Conservation (phyloP, 192 early-diverging fungal species). For the Dispira simplex region DNA sequence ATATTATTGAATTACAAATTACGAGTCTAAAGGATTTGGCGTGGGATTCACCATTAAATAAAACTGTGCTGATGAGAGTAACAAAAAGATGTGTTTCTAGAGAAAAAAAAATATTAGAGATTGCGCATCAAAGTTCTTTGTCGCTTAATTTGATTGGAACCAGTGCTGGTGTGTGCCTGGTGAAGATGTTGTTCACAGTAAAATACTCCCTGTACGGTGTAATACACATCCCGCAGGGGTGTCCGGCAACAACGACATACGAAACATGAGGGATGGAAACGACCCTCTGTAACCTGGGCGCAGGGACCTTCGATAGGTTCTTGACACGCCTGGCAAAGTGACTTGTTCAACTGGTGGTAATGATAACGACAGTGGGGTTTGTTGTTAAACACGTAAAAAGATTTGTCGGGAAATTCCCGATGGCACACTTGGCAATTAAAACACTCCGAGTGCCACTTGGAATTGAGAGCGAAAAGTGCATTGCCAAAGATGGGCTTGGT, state of each 20-base stretch:
- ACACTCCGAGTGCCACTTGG: slow-evolving; percentile 56
- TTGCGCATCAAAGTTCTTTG: no score
- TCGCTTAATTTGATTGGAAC: no score
- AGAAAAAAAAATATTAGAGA: no score
- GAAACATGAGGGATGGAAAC: slow-evolving; percentile 84
- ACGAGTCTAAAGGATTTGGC: no score
- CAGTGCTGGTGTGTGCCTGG: not conserved
- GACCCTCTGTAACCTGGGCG: slow-evolving; percentile 68
- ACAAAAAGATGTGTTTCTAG: no score
- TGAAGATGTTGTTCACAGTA: slow-evolving; percentile 24
- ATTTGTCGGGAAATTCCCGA: slow-evolving; percentile 52
- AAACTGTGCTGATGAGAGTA: no score
- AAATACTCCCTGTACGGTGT: slow-evolving; percentile 24
- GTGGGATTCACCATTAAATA: no score
- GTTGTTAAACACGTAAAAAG: slow-evolving; percentile 83
- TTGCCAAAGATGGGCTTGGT: slow-evolving; percentile 45
- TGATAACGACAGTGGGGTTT: slow-evolving; percentile 71
- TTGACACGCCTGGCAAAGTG: slow-evolving; percentile 61
- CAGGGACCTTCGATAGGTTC: slow-evolving; percentile 83
- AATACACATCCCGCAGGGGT: slow-evolving; percentile 30
- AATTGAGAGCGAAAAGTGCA: slow-evolving; percentile 53
- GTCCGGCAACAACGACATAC: slow-evolving; percentile 34
- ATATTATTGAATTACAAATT: no score
- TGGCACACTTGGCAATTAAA: slow-evolving; percentile 56
- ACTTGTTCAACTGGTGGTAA: slow-evolving; percentile 76